phyloP scores from a whole-genome alignment of 352 stramenopile species.

The Thraustochytrium sp. region DNA sequence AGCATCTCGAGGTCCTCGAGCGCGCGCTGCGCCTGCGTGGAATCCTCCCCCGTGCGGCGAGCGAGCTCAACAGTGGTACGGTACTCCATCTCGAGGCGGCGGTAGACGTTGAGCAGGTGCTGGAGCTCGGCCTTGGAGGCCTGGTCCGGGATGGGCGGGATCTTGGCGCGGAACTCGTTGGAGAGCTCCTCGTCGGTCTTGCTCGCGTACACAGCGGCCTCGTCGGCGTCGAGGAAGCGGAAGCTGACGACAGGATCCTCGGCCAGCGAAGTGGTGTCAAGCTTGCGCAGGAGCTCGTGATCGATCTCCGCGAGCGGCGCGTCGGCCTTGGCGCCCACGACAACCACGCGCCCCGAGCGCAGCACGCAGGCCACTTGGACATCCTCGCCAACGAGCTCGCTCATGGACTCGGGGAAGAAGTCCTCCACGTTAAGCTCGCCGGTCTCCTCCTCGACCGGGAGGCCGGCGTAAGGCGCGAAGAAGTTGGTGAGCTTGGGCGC shows the following conservation, averaged over 20 bases:
- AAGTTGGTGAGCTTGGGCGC: conserved; percentile 13
- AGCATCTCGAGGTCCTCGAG: not conserved
- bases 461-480: not conserved
- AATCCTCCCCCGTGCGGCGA: not conserved
- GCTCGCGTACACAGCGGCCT: not conserved
- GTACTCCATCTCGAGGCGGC: conserved; percentile 12
- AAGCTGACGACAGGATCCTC: conserved; percentile 28
- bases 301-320: not conserved
- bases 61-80: not conserved
- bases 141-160: not conserved
- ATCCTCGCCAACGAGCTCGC: conserved; percentile 20
- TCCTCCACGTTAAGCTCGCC: conserved; percentile 9
- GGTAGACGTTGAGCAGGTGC: not conserved
- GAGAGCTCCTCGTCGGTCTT: conserved; percentile 32
- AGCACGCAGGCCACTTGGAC: conserved; percentile 8
- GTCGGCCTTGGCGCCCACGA: not conserved
- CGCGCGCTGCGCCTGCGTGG: not conserved
- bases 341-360: not conserved
- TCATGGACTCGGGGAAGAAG: not conserved
- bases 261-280: not conserved
- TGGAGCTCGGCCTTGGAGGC: conserved; percentile 17
- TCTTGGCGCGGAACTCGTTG: not conserved
- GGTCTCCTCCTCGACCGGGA: conserved; percentile 27
- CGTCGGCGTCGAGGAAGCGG: conserved; percentile 11
- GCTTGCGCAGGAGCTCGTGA: not conserved